Percentiles rank a stretch among this genome's conserved stretches.
phyloP scores from a whole-genome alignment of 176 grass and related monocot genomes.

The Triticum urartu region DNA sequence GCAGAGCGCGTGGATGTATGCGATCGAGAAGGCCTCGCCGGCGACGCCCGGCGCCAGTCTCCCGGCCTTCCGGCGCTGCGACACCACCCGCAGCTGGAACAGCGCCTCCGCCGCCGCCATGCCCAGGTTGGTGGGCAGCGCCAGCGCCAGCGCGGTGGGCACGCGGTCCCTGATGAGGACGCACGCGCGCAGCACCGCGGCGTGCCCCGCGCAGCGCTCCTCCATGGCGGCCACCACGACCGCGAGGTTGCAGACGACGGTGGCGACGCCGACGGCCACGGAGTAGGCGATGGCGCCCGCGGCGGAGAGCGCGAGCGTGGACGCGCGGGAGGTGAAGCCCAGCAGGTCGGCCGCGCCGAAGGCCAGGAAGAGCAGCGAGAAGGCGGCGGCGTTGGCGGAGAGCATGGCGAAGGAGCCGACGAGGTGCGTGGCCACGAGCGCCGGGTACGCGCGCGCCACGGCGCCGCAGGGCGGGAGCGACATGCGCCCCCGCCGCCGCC shows the following conservation, averaged over 20 bases:
- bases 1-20: constrained; percentile 69
- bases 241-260: constrained; percentile 77
- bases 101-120: constrained; percentile 63
- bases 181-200: constrained; percentile 66
- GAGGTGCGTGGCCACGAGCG: constrained; percentile 56
- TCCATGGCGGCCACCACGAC: constrained; percentile 65
- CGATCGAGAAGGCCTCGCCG: constrained; percentile 80
- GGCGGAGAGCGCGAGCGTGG: constrained; percentile 53
- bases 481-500: not conserved
- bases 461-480: constrained; percentile 30
- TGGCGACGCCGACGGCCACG: constrained; percentile 52
- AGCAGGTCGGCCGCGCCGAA: constrained; percentile 63
- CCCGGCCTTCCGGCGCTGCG: constrained; percentile 23
- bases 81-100: constrained; percentile 74
- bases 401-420: constrained; percentile 59
- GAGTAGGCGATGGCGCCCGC: constrained; percentile 71
- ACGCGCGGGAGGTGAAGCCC: constrained; percentile 30
- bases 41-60: constrained; percentile 42
- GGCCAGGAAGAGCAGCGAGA: constrained; percentile 76
- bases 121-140: constrained; percentile 68
- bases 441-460: constrained; percentile 47
- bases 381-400: constrained; percentile 69
- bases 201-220: constrained; percentile 38
- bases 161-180: constrained; percentile 42
- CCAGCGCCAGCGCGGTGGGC: constrained; percentile 58